Conservation (phyloP, 2,329 filamentous ascomycete species). For the Fusarium acutatum region DNA sequence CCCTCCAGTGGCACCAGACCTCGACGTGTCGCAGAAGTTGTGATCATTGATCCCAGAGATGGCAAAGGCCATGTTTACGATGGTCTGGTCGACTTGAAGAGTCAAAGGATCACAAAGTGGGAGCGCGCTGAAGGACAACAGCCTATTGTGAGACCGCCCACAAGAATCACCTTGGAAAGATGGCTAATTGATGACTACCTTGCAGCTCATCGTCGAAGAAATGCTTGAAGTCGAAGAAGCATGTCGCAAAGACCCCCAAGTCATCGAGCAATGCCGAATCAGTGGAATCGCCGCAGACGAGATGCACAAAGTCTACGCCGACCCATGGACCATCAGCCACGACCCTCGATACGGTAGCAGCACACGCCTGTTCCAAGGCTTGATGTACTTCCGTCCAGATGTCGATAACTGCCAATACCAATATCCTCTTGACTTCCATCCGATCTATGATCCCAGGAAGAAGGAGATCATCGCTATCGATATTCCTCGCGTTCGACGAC, state of each 20-base stretch:
- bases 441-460: conserved; percentile 85
- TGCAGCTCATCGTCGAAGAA: conserved; percentile 88
- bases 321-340: conserved; percentile 95
- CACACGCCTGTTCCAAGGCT: conserved; percentile 84
- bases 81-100: conserved; percentile 77
- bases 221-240: conserved; percentile 81
- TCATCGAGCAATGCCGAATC: conserved; percentile 89
- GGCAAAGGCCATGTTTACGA: conserved; percentile 77
- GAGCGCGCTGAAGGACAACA: conserved; percentile 78
- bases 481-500: conserved; percentile 79
- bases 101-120: conserved; percentile 76
- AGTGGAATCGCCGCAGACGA: conserved; percentile 82
- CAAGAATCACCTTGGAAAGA: too few relatives aligned
- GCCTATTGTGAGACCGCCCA: conserved; percentile 69
- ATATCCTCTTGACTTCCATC: conserved; percentile 92
- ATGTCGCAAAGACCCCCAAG: conserved; percentile 79
- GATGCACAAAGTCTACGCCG: conserved; percentile 96
- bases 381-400: conserved; percentile 96
- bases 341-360: conserved; percentile 86
- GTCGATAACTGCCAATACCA: conserved; percentile 89
- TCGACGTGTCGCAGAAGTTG: conserved; percentile 78
- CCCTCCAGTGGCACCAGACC: conserved; percentile 70
- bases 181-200: conserved; percentile 3
- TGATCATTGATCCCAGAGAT: conserved; percentile 76
- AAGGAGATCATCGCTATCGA: conserved; percentile 84